Conservation (phyloP, 148 eudicot genomes). For the Polygonum aviculare region DNA sequence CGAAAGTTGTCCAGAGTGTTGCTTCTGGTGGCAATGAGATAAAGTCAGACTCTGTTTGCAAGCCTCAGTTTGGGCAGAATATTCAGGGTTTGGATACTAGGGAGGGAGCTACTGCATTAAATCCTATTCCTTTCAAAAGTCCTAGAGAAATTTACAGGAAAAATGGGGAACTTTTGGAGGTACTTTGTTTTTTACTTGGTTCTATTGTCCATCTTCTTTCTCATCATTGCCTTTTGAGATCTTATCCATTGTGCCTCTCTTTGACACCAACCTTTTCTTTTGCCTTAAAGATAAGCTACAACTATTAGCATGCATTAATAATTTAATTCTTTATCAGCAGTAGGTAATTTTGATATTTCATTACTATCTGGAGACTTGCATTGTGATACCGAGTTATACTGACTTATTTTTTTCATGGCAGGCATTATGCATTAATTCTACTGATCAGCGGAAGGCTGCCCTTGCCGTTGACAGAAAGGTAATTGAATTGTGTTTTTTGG, state of each 20-base stretch:
- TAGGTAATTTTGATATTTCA: neutral
- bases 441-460: slow-evolving; percentile 66
- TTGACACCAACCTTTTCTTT: neutral
- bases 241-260: neutral
- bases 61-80: slow-evolving; percentile 38
- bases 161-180: slow-evolving; percentile 94
- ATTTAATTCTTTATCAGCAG: neutral
- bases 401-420: slow-evolving; percentile 22
- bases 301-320: neutral
- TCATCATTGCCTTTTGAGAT: neutral
- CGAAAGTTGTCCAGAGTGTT: slow-evolving; percentile 36
- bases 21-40: slow-evolving; percentile 26
- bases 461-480: slow-evolving; percentile 91
- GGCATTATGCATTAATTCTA: slow-evolving; percentile 84
- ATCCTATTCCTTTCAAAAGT: slow-evolving; percentile 39
- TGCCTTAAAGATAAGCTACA: neutral
- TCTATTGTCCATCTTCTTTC: slow-evolving; percentile 7
- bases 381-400: neutral
- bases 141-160: slow-evolving; percentile 70
- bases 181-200: slow-evolving; percentile 14
- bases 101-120: slow-evolving; percentile 21
- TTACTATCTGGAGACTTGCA: neutral
- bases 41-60: slow-evolving; percentile 34
- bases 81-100: slow-evolving; percentile 24
- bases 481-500: slow-evolving; percentile 2